Base-by-base conservation (phyloP, 2,329 filamentous ascomycete species). In the Colletotrichum karsti region DNA sequence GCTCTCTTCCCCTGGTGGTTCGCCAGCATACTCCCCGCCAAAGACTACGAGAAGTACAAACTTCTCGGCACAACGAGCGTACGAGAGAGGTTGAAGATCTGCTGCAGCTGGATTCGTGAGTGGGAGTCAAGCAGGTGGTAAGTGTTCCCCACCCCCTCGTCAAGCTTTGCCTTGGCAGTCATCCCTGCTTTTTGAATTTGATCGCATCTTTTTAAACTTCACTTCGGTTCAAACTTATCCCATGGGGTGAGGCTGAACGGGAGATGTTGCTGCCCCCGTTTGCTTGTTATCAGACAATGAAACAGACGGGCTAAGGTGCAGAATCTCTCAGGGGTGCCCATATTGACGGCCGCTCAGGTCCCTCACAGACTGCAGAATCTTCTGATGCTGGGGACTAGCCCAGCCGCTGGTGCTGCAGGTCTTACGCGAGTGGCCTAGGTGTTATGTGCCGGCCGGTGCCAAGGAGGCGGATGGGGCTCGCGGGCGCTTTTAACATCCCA, bases 1-100 rank as follows among this genome's bases (percentile, higher is more conserved):
- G 90, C 90, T 3, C 78, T 89, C 1, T 96, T 97, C 72, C 93
- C 94, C 0, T 97, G 94, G 86, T 98, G 95, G 95, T 92, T 97
- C 72, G 94, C 92, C 9, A 93, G 90, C 74, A 90, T 96, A 20
- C 79, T 97, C 12, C 94, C 94, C 0, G 90, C 96, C 39, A 86
- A 88, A 13, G 92, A 96, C 26, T 82, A 89, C 28, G 92, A 96
- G 73, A 97, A 95, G 76, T 97, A 97, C 72, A 84, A 87, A 12
- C 81, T 98, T 20, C 80, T 98, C 13, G 84, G 85, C 12, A 92
- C 91, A 5, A 90, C 85, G 3, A 95, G 92, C 72, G 93, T 97
- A 5, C 85, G 95, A 67, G 90, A 94, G 74, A 85, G 95, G 63
- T 79, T 97, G 62, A 97, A 97, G 82, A 91, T 97, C 55, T 93